phyloP scores from a whole-genome alignment of 192 early-diverging fungal species.

The Phlyctochytrium bullatum region DNA sequence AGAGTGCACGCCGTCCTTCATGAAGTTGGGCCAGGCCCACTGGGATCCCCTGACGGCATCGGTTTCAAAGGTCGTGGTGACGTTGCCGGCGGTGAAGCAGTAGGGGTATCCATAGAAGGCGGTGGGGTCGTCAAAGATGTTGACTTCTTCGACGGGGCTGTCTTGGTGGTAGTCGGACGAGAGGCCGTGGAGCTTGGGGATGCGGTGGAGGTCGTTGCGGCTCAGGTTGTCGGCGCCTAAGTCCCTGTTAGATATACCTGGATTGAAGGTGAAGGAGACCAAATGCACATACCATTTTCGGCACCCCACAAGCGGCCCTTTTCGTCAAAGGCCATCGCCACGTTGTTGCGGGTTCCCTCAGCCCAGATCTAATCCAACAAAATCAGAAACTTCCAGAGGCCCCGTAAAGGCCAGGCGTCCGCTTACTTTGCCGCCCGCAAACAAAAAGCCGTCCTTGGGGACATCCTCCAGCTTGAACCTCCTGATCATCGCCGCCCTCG shows the following conservation, averaged over 20 bases:
- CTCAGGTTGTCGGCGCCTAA: conserved; percentile 24
- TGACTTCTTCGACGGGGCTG: conserved; percentile 33
- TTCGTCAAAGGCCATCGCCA: conserved; percentile 30
- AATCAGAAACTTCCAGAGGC: neutral
- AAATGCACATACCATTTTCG: conserved; percentile 37
- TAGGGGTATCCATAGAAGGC: conserved; percentile 44
- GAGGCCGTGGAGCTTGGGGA: neutral
- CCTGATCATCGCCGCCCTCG: conserved; percentile 21
- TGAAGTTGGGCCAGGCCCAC: conserved; percentile 32
- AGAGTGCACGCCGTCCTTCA: conserved; percentile 24
- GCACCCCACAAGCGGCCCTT: conserved; percentile 30
- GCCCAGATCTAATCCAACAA: conserved; percentile 22
- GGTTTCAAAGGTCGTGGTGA: conserved; percentile 18
- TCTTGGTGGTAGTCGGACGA: conserved; percentile 27
- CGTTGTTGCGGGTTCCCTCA: conserved; percentile 39
- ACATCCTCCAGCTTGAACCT: conserved; percentile 14
- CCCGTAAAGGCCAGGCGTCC: too few species aligned
- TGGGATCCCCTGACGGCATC: conserved; percentile 17
- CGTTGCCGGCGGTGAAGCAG: conserved; percentile 39
- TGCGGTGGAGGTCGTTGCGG: conserved; percentile 20
- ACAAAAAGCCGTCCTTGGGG: conserved; percentile 18
- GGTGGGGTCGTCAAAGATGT: conserved; percentile 20
- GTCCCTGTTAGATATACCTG: neutral
- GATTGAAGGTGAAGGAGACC: neutral
- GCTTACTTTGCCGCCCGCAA: conserved; percentile 9